Percentiles rank a stretch among this genome's conserved stretches.
These are phyloP conservation scores for Fusarium miscanthi DNA, from an alignment of 2,329 filamentous ascomycete species.

Conservation along the genomic window DNA sequence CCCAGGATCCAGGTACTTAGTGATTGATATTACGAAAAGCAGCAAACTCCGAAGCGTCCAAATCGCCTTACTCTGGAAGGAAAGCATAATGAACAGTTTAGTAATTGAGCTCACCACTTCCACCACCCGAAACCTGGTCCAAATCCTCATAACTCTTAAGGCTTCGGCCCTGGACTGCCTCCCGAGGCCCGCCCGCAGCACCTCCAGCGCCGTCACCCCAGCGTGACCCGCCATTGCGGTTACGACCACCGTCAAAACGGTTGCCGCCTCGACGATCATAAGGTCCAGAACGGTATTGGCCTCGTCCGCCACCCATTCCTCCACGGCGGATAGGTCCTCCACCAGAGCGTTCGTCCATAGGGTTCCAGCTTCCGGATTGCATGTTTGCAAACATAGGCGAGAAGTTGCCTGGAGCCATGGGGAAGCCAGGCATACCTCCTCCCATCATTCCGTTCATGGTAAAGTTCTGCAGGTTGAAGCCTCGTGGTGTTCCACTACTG, in stretches of 20 bases:
- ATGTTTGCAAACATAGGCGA: constrained; percentile 66
- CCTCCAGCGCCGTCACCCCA: constrained; percentile 83
- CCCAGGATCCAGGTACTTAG: constrained; percentile 19
- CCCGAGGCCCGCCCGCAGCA: constrained; percentile 83
- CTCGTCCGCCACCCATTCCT: constrained; percentile 62
- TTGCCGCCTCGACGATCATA: constrained; percentile 76
- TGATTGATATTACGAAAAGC: constrained; percentile 26
- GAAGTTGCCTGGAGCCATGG: constrained; percentile 60
- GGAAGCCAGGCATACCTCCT: constrained; percentile 67
- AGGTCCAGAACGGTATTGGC: constrained; percentile 74
- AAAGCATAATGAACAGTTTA: constrained; percentile 55
- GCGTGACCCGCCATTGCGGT: constrained; percentile 64
- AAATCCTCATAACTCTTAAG: constrained; percentile 98
- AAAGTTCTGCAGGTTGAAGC: constrained; percentile 87
- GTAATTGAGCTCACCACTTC: constrained; percentile 90
- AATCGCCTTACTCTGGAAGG: background rate
- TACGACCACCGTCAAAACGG: constrained; percentile 61
- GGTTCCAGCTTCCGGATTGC: constrained; percentile 62
- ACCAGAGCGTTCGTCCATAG: constrained; percentile 67
- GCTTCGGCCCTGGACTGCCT: constrained; percentile 91
- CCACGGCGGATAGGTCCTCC: constrained; percentile 79
- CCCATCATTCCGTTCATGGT: constrained; percentile 67
- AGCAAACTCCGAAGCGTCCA: constrained; percentile 31
- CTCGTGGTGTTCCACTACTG: constrained; percentile 85
- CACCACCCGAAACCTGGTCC: constrained; percentile 81